These are phyloP conservation scores for Fusarium udum DNA, from an alignment of 2,329 filamentous ascomycete species.

Conservation along the genomic window DNA sequence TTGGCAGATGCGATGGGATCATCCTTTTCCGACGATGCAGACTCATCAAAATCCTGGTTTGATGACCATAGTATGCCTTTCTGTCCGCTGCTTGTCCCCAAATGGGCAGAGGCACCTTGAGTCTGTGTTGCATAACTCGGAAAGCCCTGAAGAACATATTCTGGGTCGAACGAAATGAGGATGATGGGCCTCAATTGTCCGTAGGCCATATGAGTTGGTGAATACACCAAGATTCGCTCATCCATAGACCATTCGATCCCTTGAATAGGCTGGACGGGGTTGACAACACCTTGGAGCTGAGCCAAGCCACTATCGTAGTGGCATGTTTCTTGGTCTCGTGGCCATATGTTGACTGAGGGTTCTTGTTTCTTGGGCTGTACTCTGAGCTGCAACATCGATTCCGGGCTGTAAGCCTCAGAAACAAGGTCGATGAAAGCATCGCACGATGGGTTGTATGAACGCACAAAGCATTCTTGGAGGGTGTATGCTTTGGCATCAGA, in stretches of 20 bases:
- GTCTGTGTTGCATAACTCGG: constrained; percentile 8
- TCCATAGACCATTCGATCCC: constrained; percentile 55
- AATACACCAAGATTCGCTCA: constrained; percentile 59
- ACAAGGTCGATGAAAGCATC: constrained; percentile 68
- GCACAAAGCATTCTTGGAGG: constrained; percentile 62
- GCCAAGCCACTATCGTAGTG: constrained; percentile 7
- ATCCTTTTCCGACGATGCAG: not conserved
- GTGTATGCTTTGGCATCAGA: constrained; percentile 55
- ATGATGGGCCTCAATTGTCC: constrained; percentile 34
- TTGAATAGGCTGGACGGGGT: constrained; percentile 45
- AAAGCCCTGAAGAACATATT: constrained; percentile 35
- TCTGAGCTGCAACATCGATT: constrained; percentile 56
- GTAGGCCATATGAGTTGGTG: constrained; percentile 30
- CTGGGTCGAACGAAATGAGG: constrained; percentile 46
- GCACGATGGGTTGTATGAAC: constrained; percentile 63
- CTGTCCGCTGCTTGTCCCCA: not conserved
- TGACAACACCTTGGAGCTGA: constrained; percentile 51
- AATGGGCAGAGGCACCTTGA: not conserved
- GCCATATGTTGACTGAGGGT: constrained; percentile 37
- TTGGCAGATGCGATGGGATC: not conserved
- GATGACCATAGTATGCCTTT: not conserved
- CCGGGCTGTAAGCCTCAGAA: constrained; percentile 45
- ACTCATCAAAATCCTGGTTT: not conserved
- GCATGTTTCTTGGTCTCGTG: constrained; percentile 15
- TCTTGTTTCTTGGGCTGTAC: constrained; percentile 30